Percentiles rank a stretch among this genome's conserved stretches.
Conservation (phyloP, 352 stramenopile species). For the Phytophthora fragariaefolia region DNA sequence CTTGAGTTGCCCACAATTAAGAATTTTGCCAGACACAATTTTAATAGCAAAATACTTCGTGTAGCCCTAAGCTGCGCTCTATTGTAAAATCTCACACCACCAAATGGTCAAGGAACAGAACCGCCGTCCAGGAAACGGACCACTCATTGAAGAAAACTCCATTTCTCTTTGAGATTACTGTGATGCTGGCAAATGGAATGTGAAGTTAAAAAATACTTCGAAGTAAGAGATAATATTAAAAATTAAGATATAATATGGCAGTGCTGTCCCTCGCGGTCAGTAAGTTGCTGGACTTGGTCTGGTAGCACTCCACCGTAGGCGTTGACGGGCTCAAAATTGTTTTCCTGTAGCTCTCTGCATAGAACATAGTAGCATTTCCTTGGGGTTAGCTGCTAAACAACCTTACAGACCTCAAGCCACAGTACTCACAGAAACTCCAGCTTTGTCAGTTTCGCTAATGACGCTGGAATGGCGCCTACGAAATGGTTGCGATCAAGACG, state of each 20-base stretch:
- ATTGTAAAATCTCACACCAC: too few relatives aligned
- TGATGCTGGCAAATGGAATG: too few relatives aligned
- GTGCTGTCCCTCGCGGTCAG: conserved; percentile 42
- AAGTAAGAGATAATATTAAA: too few relatives aligned
- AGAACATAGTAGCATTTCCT: not conserved
- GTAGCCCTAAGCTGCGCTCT: too few relatives aligned
- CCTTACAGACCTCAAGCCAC: not conserved
- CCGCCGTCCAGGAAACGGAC: too few relatives aligned
- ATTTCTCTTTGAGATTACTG: too few relatives aligned
- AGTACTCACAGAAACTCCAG: conserved; percentile 64
- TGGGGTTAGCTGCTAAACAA: not conserved
- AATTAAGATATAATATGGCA: conserved; percentile 40
- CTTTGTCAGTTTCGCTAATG: conserved; percentile 47
- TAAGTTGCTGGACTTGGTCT: conserved; percentile 50
- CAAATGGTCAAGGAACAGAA: too few relatives aligned
- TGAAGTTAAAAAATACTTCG: too few relatives aligned
- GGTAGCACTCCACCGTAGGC: conserved; percentile 45
- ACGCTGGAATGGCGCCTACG: conserved; percentile 45
- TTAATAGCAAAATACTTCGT: too few relatives aligned
- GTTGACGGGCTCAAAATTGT: conserved; percentile 52
- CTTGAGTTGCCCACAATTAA: too few relatives aligned
- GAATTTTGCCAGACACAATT: too few relatives aligned
- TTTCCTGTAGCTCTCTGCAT: conserved; percentile 55
- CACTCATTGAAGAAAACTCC: too few relatives aligned
- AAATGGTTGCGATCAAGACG: conserved; percentile 68